phyloP scores from a whole-genome alignment of 805 yeast genomes.

The Kluyveromyces siamensis region DNA sequence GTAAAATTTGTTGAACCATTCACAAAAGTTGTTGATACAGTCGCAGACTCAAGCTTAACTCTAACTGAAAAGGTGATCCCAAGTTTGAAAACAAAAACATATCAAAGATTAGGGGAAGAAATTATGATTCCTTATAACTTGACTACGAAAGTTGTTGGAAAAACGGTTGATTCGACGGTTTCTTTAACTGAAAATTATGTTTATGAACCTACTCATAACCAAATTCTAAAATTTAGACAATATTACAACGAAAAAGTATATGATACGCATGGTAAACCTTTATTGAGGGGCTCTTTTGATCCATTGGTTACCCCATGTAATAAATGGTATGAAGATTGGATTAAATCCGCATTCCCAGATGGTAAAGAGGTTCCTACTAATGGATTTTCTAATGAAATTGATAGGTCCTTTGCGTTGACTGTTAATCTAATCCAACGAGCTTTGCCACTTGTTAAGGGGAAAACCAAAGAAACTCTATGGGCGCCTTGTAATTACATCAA shows the following conservation, averaged over 20 bases:
- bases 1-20: constrained; percentile 36
- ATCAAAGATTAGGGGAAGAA: constrained; percentile 39
- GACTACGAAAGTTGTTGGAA: constrained; percentile 33
- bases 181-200: constrained; percentile 29
- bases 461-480: constrained; percentile 19
- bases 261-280: constrained; percentile 54
- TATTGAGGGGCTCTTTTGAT: constrained; percentile 53
- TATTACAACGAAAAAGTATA: constrained; percentile 42
- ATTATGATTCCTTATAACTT: constrained; percentile 44
- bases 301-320: constrained; percentile 57
- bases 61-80: constrained; percentile 55
- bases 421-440: constrained; percentile 33
- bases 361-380: constrained; percentile 34
- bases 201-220: constrained; percentile 40
- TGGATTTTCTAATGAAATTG: constrained; percentile 46
- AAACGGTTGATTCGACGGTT: constrained; percentile 25
- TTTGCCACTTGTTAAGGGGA: constrained; percentile 27
- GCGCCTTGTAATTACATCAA: constrained; percentile 29
- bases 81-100: constrained; percentile 44
- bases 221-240: constrained; percentile 39
- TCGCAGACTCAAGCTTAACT: constrained; percentile 46
- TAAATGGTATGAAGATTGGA: constrained; percentile 37
- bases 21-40: constrained; percentile 39
- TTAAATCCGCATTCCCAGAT: constrained; percentile 40
- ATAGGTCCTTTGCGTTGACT: constrained; percentile 39